Base-by-base conservation (phyloP, 2,329 filamentous ascomycete species). In the Scedosporium minutisporum region DNA sequence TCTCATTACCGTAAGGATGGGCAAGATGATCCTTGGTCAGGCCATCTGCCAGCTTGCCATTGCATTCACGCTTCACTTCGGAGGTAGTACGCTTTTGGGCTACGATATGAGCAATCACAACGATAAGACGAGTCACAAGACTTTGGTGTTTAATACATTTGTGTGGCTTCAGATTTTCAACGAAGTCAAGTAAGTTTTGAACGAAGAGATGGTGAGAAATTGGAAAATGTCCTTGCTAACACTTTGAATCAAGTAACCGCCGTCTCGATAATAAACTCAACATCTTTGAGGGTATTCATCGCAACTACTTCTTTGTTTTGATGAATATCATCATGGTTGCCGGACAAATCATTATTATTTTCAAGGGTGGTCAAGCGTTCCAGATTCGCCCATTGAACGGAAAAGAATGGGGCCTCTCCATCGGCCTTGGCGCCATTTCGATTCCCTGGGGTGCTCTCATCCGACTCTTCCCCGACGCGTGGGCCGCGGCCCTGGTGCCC, bases 211-310 rank as follows among this genome's bases (percentile, higher is more conserved):
- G 12, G 18, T 21, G 6, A 18, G 18, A 6, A 16, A 29, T 7
- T n/a, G 16, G 9, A 18, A 18, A 4, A 59, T 46, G 76, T 80
- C 73, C 77, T 25, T 67, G 69, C 71, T 71, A 65, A 71, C 66
- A 21, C n/a, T 21, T 82, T 78, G 5, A 18, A 16, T 55, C 16
- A 61, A 38, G 60, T 78, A 93, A 91, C 76, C 87, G 89, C 62
- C 87, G 90, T 14, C 82, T 96, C 16, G 92, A 96, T 74, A 96
- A 96, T 75, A 85, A 85, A 63, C 87, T 95, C 77, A 96, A 96
- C 73, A 88, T 96, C 63, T 91, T 96, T 64, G 91, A 96, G 73
- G 89, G 89, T 62, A 85, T 96, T 63, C 81, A 83, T 21, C 82
- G 81, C 68, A 96, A 96, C 72, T 86, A 82, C 70, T 95, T 93